Percentiles rank a stretch among this genome's conserved stretches.
phyloP scores from a whole-genome alignment of 345 rosid genomes.

The Camelina hispida region DNA sequence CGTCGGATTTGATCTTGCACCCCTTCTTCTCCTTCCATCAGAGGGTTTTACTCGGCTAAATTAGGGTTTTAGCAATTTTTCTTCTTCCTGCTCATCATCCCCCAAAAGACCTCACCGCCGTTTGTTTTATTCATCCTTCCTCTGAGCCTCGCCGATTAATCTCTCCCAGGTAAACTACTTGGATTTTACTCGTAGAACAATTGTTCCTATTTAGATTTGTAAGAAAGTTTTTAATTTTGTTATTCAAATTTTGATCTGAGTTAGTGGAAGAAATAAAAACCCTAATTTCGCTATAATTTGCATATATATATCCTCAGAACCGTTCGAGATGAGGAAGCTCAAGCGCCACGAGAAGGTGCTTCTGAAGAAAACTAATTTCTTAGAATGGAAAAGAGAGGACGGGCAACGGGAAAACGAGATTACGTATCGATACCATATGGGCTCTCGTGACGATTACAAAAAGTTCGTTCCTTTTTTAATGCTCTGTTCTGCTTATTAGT shows the following conservation, averaged over 20 bases:
- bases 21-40: slow-evolving; percentile 8
- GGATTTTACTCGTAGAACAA: neutral
- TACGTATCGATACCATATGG: slow-evolving; percentile 71
- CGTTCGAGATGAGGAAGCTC: slow-evolving; percentile 64
- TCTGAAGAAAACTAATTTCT: slow-evolving; percentile 68
- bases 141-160: neutral
- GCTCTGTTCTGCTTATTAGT: neutral
- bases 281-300: slow-evolving; percentile 14
- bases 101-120: neutral
- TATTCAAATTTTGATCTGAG: neutral
- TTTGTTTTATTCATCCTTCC: neutral
- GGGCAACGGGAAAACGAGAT: slow-evolving; percentile 73
- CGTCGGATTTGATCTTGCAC: neutral
- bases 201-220: neutral
- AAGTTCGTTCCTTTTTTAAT: slow-evolving; percentile 49
- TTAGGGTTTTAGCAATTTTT: neutral
- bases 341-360: slow-evolving; percentile 76
- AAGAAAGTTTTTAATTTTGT: neutral
- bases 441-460: slow-evolving; percentile 89
- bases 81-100: neutral
- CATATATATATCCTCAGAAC: neutral
- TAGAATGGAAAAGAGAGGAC: slow-evolving; percentile 85
- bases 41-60: slow-evolving; percentile 21
- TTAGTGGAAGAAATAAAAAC: neutral
- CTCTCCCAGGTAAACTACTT: slow-evolving; percentile 12